phyloP scores from a whole-genome alignment of 2,329 filamentous ascomycete species.

The Aspergillus sojae region DNA sequence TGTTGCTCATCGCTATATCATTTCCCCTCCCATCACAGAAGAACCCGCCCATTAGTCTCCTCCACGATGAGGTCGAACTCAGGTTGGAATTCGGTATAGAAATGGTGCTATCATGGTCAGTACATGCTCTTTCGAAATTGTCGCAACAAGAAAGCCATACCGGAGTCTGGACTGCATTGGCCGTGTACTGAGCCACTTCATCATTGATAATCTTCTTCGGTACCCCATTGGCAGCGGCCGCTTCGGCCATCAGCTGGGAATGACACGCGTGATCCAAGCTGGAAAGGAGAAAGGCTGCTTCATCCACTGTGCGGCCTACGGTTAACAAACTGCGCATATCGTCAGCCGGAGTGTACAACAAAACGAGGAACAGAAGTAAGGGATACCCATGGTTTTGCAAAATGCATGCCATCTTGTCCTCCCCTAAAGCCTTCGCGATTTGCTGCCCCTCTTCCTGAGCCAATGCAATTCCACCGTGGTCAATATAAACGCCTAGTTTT shows the following conservation, averaged over 20 bases:
- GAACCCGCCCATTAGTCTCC: slow-evolving; percentile 38
- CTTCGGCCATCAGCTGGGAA: slow-evolving; percentile 45
- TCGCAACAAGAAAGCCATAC: slow-evolving; percentile 23
- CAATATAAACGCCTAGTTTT: slow-evolving; percentile 41
- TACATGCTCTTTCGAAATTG: neutral
- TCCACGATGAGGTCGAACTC: slow-evolving; percentile 43
- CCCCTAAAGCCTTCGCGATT: slow-evolving; percentile 42
- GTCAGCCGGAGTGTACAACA: slow-evolving; percentile 12
- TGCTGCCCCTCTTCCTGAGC: slow-evolving; percentile 43
- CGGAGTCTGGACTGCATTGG: slow-evolving; percentile 38
- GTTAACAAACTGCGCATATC: slow-evolving; percentile 37
- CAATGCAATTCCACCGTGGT: slow-evolving; percentile 45
- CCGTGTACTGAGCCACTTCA: slow-evolving; percentile 39
- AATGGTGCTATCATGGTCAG: slow-evolving; percentile 37
- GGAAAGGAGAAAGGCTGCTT: slow-evolving; percentile 43
- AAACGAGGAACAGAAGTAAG: neutral
- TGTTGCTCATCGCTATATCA: neutral
- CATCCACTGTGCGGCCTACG: slow-evolving; percentile 44
- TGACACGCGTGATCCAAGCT: slow-evolving; percentile 47
- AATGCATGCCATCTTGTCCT: slow-evolving; percentile 45
- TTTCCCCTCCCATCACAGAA: slow-evolving; percentile 16
- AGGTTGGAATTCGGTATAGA: slow-evolving; percentile 44
- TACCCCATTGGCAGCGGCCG: slow-evolving; percentile 42
- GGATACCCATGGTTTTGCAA: slow-evolving; percentile 45
- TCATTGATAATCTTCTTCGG: slow-evolving; percentile 38